phyloP scores from a whole-genome alignment of 495 filamentous ascomycete genomes.

The Neurospora sp. region DNA sequence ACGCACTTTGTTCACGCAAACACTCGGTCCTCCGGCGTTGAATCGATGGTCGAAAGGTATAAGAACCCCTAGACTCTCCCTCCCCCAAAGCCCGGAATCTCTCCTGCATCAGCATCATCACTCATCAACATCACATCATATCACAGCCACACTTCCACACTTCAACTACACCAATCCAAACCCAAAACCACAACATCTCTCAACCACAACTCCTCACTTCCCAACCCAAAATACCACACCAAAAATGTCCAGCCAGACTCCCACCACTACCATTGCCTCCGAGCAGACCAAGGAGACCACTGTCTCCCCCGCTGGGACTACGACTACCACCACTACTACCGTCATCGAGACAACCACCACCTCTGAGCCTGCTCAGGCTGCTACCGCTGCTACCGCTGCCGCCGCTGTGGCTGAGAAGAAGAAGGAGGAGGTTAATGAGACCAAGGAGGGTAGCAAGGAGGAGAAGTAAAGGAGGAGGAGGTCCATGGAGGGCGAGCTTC shows the following conservation, averaged over 20 bases:
- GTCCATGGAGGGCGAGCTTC: neutral
- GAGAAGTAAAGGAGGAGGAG: neutral
- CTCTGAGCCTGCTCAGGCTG: neutral
- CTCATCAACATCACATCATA: neutral
- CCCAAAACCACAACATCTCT: neutral
- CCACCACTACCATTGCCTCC: neutral
- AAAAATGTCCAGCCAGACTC: neutral
- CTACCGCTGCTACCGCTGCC: neutral
- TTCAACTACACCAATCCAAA: neutral
- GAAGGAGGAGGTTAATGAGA: neutral
- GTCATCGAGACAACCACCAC: neutral
- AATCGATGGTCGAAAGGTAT: neutral
- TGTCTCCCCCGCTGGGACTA: neutral
- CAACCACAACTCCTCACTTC: neutral
- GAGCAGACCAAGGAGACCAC: neutral
- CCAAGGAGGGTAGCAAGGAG: neutral
- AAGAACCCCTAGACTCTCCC: neutral
- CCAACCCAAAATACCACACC: neutral
- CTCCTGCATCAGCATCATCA: neutral
- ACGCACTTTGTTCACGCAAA: neutral
- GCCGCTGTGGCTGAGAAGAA: neutral
- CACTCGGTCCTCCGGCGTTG: neutral
- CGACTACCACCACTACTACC: neutral
- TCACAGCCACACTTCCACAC: neutral
- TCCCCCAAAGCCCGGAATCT: neutral